Conservation (phyloP, 2,329 filamentous ascomycete genomes). For the Aspergillus sp. region DNA sequence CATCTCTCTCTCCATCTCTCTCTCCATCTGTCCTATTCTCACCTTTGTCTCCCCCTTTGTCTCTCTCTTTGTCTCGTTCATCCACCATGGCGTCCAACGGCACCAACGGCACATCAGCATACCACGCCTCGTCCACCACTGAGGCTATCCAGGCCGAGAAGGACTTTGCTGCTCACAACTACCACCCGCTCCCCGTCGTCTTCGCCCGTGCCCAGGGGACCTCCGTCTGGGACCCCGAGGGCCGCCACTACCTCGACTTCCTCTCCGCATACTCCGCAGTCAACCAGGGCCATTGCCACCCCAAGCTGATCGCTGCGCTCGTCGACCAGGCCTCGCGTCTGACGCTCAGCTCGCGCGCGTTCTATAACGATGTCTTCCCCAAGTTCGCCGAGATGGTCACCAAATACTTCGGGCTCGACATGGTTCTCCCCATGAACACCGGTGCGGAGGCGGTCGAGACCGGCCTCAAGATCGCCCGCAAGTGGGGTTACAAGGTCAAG, state of each 20-base stretch:
- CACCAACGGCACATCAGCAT: conserved; percentile 38
- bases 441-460: conserved; percentile 96
- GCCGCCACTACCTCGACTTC: conserved; percentile 93
- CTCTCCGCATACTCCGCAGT: conserved; percentile 97
- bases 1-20: background rate
- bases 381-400: conserved; percentile 92
- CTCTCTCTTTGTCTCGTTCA: background rate
- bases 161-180: conserved; percentile 93
- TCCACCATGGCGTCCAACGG: conserved; percentile 34
- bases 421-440: conserved; percentile 98
- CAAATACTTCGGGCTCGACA: conserved; percentile 87
- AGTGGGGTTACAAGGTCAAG: conserved; percentile 98
- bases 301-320: conserved; percentile 87
- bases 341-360: conserved; percentile 90
- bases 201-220: conserved; percentile 82
- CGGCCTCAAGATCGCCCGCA: conserved; percentile 90
- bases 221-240: conserved; percentile 96
- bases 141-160: conserved; percentile 79
- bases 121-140: conserved; percentile 76
- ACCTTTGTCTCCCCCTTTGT: conserved; percentile 6
- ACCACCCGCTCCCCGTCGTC: conserved; percentile 93
- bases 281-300: conserved; percentile 98
- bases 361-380: conserved; percentile 98
- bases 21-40: background rate
- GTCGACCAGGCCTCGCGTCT: conserved; percentile 84